Evolutionary conservation across 1,284 basidiomycete species (phyloP), one percentile per base, ranked within the genome.

Genomic region (Naganishia sp.): DNA sequence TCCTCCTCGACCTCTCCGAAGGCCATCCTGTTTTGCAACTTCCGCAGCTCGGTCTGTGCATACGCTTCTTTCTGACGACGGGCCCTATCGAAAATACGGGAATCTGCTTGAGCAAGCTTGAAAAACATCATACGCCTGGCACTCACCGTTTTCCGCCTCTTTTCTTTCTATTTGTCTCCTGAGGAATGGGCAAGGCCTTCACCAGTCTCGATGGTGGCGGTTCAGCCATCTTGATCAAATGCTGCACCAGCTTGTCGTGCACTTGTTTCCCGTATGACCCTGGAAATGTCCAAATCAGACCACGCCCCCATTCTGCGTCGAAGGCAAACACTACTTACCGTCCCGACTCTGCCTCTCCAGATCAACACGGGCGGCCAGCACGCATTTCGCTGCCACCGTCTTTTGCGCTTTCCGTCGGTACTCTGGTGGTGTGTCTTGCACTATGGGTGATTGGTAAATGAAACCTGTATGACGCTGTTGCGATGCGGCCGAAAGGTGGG

Each of bases 1-100:
- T 99, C 96, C 74, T 95, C 89, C 78, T 99, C 96, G 2, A 88
- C 89, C 80, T 95, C 89, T 64, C 96, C 96, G 74, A 99, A 99
- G 70, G 86, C 88, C 88, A 99, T 89, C 55, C 96, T 87, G 79
- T 99, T 99, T 81, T 97, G 94, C 72, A 96, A 83, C 81, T 99
- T 99, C 70, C 92, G 88, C 55, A 99, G 82, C 80, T 99, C 96
- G 2, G 96, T 98, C 81, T 94, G 90, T 3, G 94, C 94, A 75
- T 95, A 94, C 6, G 91, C 90, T 80, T 99, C 96, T 77, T 99
- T 99, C 25, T 93, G 90, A 78, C 96, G 96, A 55, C 96, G 87
- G 1, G 95, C 96, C 11, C 93, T 94, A 70, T 3, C 31, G 18
- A 21, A 54, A 52, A 59, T 45, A 42, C 49, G n/a, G 44, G 2